Conservation (phyloP, 2,329 filamentous ascomycete genomes). For the Clathrospora elynae region DNA sequence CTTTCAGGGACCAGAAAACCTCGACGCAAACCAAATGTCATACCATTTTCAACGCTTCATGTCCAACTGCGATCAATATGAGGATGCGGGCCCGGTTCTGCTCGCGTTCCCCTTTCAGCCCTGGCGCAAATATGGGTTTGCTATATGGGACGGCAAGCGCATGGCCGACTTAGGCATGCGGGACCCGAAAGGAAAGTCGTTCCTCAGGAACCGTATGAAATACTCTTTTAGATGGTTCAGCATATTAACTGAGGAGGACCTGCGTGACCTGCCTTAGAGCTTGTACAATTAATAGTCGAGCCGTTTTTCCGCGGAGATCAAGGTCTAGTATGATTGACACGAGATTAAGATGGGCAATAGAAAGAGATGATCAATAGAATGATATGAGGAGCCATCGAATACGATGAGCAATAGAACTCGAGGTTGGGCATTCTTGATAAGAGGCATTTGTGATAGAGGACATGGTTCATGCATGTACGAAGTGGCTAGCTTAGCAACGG, state of each 20-base stretch:
- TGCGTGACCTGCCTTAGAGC: neutral
- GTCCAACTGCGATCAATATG: slow-evolving; percentile 4
- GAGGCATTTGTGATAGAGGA: slow-evolving; percentile 1
- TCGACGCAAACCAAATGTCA: slow-evolving; percentile 3
- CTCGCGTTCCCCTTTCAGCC: slow-evolving; percentile 5
- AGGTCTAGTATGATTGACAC: neutral
- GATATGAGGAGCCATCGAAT: too few species aligned
- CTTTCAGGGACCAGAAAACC: slow-evolving; percentile 5
- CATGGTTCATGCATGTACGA: slow-evolving; percentile 2
- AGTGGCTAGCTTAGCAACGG: neutral
- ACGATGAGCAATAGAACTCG: neutral
- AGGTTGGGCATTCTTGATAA: too few species aligned
- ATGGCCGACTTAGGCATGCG: slow-evolving; percentile 15
- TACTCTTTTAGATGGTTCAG: slow-evolving; percentile 8
- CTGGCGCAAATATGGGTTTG: slow-evolving; percentile 15
- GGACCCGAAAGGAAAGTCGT: neutral
- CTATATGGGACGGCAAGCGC: slow-evolving; percentile 17
- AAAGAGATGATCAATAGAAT: too few species aligned
- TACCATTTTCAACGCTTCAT: slow-evolving; percentile 3
- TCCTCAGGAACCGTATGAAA: neutral
- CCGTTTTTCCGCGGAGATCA: neutral
- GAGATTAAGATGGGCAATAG: neutral
- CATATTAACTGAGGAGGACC: neutral
- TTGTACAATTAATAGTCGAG: slow-evolving; percentile 1
- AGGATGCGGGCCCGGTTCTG: slow-evolving; percentile 1